These are phyloP conservation scores for Apiosordaria backusii DNA, from an alignment of 495 filamentous ascomycete genomes.

Conservation along the genomic window DNA sequence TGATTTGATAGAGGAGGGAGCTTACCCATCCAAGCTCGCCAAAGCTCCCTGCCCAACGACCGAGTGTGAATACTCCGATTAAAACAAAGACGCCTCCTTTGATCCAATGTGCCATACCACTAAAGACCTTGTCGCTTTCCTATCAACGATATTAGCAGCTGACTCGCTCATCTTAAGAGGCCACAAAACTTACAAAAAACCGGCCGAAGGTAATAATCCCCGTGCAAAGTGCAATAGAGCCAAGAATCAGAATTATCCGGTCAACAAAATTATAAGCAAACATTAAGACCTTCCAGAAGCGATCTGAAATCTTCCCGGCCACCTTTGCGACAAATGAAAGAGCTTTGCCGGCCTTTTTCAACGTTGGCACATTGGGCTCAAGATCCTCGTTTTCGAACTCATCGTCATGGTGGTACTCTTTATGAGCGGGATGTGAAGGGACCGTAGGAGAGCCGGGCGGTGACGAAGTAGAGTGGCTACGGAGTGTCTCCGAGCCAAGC, in stretches of 20 bases:
- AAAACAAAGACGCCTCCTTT: constrained; percentile 98
- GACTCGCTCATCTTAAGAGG: constrained; percentile 32
- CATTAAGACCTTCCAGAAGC: constrained; percentile 42
- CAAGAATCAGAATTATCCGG: constrained; percentile 48
- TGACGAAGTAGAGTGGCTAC: constrained; percentile 60
- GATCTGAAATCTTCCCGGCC: constrained; percentile 37
- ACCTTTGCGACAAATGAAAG: constrained; percentile 31
- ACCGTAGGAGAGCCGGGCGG: constrained; percentile 52
- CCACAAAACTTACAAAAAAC: constrained; percentile 51
- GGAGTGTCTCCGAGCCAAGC: constrained; percentile 61
- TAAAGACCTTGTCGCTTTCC: constrained; percentile 47
- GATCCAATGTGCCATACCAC: constrained; percentile 87
- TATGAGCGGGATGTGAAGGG: constrained; percentile 39
- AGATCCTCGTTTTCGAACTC: constrained; percentile 37
- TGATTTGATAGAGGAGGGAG: constrained; percentile 7
- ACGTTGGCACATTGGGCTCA: constrained; percentile 25
- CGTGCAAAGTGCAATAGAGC: constrained; percentile 57
- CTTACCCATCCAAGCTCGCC: constrained; percentile 82
- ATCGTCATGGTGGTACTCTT: constrained; percentile 48
- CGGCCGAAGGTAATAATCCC: constrained; percentile 57
- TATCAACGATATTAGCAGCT: constrained; percentile 7
- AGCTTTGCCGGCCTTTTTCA: constrained; percentile 16
- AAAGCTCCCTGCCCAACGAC: constrained; percentile 88
- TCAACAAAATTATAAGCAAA: constrained; percentile 44
- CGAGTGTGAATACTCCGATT: constrained; percentile 85